Evolutionary conservation across 192 early-diverging fungal genomes (phyloP).

Genomic region (Coemansia sp.): DNA sequence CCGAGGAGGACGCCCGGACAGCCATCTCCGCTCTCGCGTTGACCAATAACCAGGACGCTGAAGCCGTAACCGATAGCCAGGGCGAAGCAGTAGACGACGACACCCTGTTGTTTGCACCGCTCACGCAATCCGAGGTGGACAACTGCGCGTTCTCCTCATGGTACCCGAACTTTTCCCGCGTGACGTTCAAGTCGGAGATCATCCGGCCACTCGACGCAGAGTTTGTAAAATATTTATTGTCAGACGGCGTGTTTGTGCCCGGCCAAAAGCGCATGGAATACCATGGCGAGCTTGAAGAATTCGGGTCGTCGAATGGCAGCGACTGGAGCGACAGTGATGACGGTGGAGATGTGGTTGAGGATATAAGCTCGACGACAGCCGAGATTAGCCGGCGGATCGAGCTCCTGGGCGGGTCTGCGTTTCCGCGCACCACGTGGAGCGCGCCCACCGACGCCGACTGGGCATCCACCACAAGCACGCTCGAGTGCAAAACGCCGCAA

Average conservation of each 20-base stretch:
- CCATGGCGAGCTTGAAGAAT: slow-evolving; percentile 22
- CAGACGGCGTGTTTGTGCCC: slow-evolving; percentile 86
- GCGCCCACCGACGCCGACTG: slow-evolving; percentile 92
- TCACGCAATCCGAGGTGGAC: slow-evolving; percentile 63
- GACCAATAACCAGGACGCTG: neutral
- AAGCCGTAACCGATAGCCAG: neutral
- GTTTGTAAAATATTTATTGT: slow-evolving; percentile 82
- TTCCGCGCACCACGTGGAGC: slow-evolving; percentile 96
- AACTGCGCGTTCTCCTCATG: slow-evolving; percentile 78
- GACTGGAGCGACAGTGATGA: slow-evolving; percentile 49
- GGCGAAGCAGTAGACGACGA: slow-evolving; percentile 10
- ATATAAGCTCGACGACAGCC: slow-evolving; percentile 17
- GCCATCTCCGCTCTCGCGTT: slow-evolving; percentile 3
- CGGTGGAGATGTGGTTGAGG: neutral
- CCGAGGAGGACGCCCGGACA: slow-evolving; percentile 1
- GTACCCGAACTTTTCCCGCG: slow-evolving; percentile 66
- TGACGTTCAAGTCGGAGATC: slow-evolving; percentile 72
- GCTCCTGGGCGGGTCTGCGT: slow-evolving; percentile 74
- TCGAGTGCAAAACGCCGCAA: slow-evolving; percentile 71
- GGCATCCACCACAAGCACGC: slow-evolving; percentile 77
- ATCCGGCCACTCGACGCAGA: slow-evolving; percentile 68
- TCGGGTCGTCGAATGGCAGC: slow-evolving; percentile 27
- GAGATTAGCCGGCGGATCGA: slow-evolving; percentile 67
- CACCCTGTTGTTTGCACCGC: slow-evolving; percentile 47
- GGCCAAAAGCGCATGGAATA: slow-evolving; percentile 47